Evolutionary conservation across 768 basidiomycete species (phyloP).

Genomic region (Rhodocollybia butyracea): DNA sequence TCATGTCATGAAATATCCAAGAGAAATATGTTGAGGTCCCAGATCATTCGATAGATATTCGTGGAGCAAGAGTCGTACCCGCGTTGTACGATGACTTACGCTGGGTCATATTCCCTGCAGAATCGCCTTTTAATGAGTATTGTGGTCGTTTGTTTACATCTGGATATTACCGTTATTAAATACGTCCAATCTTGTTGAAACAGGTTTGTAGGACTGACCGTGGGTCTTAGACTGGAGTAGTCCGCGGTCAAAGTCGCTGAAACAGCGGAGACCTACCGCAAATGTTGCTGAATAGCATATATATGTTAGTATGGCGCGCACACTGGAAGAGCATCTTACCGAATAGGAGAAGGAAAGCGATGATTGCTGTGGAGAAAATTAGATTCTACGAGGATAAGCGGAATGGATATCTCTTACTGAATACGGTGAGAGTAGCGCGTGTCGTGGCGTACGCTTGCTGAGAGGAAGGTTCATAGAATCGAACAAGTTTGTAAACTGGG

Average conservation of each 20-base stretch:
- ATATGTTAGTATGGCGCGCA: not conserved
- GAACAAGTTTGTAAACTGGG: slow-evolving; percentile 79
- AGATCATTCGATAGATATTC: slow-evolving; percentile 75
- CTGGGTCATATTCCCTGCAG: slow-evolving; percentile 42
- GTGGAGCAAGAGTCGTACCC: slow-evolving; percentile 53
- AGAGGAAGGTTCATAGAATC: slow-evolving; percentile 70
- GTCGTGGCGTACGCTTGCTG: slow-evolving; percentile 60
- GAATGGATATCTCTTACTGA: slow-evolving; percentile 50
- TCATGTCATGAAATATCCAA: not conserved
- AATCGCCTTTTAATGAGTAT: slow-evolving; percentile 36
- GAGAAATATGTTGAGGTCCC: not conserved
- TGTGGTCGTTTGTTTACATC: slow-evolving; percentile 47
- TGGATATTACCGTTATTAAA: slow-evolving; percentile 33
- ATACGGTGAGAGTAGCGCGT: slow-evolving; percentile 73
- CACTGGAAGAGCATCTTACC: not conserved
- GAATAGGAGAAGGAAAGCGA: slow-evolving; percentile 72
- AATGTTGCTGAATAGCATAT: slow-evolving; percentile 46
- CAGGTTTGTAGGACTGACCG: slow-evolving; percentile 49
- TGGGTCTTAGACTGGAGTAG: slow-evolving; percentile 68
- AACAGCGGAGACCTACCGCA: slow-evolving; percentile 72
- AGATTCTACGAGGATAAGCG: not conserved
- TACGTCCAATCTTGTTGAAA: slow-evolving; percentile 23
- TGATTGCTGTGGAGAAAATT: slow-evolving; percentile 51
- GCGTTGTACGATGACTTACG: slow-evolving; percentile 45
- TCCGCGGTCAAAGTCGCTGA: slow-evolving; percentile 82